Conservation (phyloP, 805 yeast genomes). For the Cephaloascus albidus region DNA sequence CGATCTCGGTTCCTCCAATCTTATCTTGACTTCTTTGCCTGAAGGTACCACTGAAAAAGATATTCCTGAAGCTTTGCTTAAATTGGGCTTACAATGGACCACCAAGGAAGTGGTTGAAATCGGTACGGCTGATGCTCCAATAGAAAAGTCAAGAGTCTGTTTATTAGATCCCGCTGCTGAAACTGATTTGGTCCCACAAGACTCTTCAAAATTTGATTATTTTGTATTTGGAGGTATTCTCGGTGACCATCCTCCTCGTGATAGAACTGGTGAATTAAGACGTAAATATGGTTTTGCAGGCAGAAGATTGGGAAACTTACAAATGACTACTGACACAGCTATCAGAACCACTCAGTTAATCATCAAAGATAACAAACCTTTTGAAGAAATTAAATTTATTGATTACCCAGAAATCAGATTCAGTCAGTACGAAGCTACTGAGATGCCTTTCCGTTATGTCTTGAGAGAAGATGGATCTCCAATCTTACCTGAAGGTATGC, state of each 20-base stretch:
- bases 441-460: slow-evolving; percentile 95
- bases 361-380: slow-evolving; percentile 39
- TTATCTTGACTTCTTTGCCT: slow-evolving; percentile 73
- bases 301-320: slow-evolving; percentile 76
- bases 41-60: slow-evolving; percentile 45
- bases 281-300: slow-evolving; percentile 77
- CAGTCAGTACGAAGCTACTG: slow-evolving; percentile 83
- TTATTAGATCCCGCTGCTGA: slow-evolving; percentile 84
- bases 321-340: slow-evolving; percentile 98
- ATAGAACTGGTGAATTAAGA: slow-evolving; percentile 85
- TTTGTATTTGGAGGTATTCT: slow-evolving; percentile 95
- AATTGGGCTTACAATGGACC: slow-evolving; percentile 75
- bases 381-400: slow-evolving; percentile 72
- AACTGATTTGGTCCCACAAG: slow-evolving; percentile 64
- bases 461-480: slow-evolving; percentile 58
- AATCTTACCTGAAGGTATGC: slow-evolving; percentile 87
- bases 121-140: slow-evolving; percentile 26
- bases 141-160: slow-evolving; percentile 50
- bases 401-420: slow-evolving; percentile 93
- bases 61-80: slow-evolving; percentile 52
- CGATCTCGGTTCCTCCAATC: slow-evolving; percentile 73
- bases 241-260: slow-evolving; percentile 90
- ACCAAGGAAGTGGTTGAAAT: slow-evolving; percentile 55
- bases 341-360: slow-evolving; percentile 83
- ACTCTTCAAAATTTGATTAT: slow-evolving; percentile 60